phyloP scores from a whole-genome alignment of 768 basidiomycete genomes.

The Boletus reticulatus region DNA sequence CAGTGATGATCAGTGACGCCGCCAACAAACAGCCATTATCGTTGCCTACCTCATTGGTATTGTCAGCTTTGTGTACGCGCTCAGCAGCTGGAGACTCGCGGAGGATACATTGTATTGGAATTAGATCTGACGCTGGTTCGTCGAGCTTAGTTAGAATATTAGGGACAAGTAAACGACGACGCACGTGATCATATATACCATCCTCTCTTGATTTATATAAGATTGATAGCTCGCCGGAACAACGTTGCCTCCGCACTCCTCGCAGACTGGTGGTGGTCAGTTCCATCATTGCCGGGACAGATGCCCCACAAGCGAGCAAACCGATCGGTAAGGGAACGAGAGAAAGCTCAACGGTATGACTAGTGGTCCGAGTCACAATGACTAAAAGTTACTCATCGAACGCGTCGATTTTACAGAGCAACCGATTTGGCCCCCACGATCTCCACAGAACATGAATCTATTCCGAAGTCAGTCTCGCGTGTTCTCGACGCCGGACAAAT shows the following conservation, averaged over 20 bases:
- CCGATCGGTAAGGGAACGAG: conserved; percentile 44
- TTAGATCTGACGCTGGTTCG: conserved; percentile 15
- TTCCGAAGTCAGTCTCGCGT: conserved; percentile 68
- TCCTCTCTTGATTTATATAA: too few relatives aligned
- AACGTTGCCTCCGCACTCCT: conserved; percentile 11
- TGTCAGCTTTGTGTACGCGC: conserved; percentile 50
- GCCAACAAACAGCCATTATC: conserved; percentile 45
- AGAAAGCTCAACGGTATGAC: conserved; percentile 42
- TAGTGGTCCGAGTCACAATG: too few relatives aligned
- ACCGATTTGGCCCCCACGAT: conserved; percentile 48
- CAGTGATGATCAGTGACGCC: conserved; percentile 6
- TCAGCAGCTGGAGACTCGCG: conserved; percentile 49
- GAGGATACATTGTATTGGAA: conserved; percentile 44
- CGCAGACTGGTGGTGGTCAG: neutral
- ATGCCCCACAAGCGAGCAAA: conserved; percentile 74
- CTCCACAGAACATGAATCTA: conserved; percentile 49
- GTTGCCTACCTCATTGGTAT: conserved; percentile 59
- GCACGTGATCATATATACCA: conserved; percentile 17
- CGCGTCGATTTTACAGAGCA: conserved; percentile 35
- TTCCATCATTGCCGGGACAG: conserved; percentile 26
- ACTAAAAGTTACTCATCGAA: too few relatives aligned
- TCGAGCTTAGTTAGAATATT: neutral
- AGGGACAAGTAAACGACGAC: neutral
- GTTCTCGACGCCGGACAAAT: conserved; percentile 62
- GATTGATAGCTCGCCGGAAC: neutral